phyloP scores from a whole-genome alignment of 306 rosid genomes.

The Quercus alba region DNA sequence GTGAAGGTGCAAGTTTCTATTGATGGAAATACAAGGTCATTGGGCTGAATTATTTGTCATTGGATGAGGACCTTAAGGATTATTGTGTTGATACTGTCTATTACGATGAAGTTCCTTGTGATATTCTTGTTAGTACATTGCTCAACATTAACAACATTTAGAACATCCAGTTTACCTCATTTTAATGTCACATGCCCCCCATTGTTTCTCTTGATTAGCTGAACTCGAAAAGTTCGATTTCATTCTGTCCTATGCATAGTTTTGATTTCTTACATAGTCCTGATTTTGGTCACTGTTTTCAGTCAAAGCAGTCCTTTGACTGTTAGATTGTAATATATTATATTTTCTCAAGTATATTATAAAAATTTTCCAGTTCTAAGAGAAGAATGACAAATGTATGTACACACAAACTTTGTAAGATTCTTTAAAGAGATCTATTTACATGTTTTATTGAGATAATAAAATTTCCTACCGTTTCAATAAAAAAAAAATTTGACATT shows the following conservation, averaged over 20 bases:
- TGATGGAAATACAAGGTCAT: conserved; percentile 32
- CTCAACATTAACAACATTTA: not conserved
- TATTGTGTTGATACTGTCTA: not conserved
- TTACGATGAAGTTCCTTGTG: not conserved
- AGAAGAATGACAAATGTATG: not conserved
- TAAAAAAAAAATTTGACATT: too few relatives aligned
- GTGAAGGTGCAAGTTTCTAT: conserved; percentile 43
- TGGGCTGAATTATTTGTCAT: not conserved
- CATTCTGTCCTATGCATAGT: not conserved
- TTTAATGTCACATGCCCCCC: not conserved
- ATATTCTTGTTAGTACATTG: not conserved
- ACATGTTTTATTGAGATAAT: not conserved
- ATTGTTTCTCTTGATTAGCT: not conserved
- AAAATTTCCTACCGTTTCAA: not conserved
- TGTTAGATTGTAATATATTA: not conserved
- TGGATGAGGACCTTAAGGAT: conserved; percentile 5
- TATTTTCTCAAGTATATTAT: not conserved
- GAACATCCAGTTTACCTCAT: not conserved
- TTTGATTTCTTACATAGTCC: not conserved
- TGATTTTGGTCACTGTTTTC: not conserved
- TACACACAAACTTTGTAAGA: not conserved
- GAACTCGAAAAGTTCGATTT: not conserved
- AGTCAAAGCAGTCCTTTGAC: not conserved
- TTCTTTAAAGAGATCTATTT: not conserved
- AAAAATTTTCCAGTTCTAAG: not conserved